Percentiles rank a stretch among this genome's conserved stretches.
phyloP scores from a whole-genome alignment of 805 yeast genomes.

The Suhomyces kilbournensis region DNA sequence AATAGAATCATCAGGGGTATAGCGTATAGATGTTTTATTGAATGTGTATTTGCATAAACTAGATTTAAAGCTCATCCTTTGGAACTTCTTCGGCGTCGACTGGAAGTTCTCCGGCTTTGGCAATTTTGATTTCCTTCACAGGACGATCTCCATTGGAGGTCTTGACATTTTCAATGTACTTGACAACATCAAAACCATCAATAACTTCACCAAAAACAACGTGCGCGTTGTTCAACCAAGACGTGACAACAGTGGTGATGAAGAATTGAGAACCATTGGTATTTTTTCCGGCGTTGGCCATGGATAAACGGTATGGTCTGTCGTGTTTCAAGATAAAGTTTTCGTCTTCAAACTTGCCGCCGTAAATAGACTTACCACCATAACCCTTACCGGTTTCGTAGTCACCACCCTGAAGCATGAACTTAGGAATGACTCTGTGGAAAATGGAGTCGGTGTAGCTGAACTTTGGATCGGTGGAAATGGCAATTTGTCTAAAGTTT shows the following conservation, averaged over 20 bases:
- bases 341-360: constrained; percentile 73
- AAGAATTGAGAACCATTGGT: constrained; percentile 93
- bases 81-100: constrained; percentile 24
- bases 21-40: neutral
- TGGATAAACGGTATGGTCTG: constrained; percentile 65
- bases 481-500: constrained; percentile 77
- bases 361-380: constrained; percentile 83
- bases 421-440: constrained; percentile 70
- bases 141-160: constrained; percentile 76
- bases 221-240: constrained; percentile 92
- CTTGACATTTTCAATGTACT: constrained; percentile 68
- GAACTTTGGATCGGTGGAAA: constrained; percentile 53
- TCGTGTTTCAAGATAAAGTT: constrained; percentile 67
- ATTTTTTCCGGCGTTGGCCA: constrained; percentile 78
- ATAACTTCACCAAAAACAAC: constrained; percentile 96
- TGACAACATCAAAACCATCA: constrained; percentile 81
- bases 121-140: constrained; percentile 57
- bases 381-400: constrained; percentile 67
- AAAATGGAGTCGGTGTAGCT: constrained; percentile 63
- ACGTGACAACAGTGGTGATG: constrained; percentile 85
- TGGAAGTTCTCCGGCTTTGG: constrained; percentile 66
- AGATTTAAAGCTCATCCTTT: constrained; percentile 3
- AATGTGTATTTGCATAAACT: too few relatives aligned
- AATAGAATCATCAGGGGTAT: neutral
- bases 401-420: constrained; percentile 90